These are phyloP conservation scores for Melampsora abietis-canadensis DNA, from an alignment of 1,284 basidiomycete genomes.

Conservation along the genomic window DNA sequence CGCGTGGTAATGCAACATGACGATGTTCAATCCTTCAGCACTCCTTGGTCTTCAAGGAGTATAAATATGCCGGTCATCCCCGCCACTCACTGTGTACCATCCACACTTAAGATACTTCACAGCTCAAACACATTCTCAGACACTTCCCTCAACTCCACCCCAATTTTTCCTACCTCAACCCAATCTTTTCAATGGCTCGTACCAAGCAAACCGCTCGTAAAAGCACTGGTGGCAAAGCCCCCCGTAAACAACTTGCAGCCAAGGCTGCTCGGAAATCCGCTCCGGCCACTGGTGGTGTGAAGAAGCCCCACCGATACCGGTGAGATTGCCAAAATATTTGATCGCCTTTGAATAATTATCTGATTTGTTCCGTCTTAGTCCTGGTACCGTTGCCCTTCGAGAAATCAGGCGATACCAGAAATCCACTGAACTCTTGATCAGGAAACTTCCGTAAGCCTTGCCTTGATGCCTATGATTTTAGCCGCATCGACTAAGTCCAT, in stretches of 20 bases:
- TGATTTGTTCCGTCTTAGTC: slow-evolving; percentile 40
- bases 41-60: too few relatives aligned
- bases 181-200: slow-evolving; percentile 30
- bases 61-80: not conserved
- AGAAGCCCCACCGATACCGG: slow-evolving; percentile 63
- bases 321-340: slow-evolving; percentile 52
- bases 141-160: not conserved
- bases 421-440: slow-evolving; percentile 59
- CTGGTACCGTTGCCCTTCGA: slow-evolving; percentile 51
- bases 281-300: slow-evolving; percentile 60
- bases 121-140: not conserved
- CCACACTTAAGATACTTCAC: not conserved
- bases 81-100: too few relatives aligned
- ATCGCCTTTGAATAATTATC: not conserved
- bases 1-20: too few relatives aligned
- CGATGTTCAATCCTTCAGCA: too few relatives aligned
- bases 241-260: slow-evolving; percentile 60
- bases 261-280: slow-evolving; percentile 59
- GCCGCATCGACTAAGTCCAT: not conserved
- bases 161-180: not conserved
- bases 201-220: slow-evolving; percentile 65
- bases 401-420: slow-evolving; percentile 51
- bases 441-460: slow-evolving; percentile 54
- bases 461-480: slow-evolving; percentile 35
- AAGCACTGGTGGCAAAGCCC: slow-evolving; percentile 62